phyloP scores from a whole-genome alignment of 2,329 filamentous ascomycete species.

The Pseudogymnoascus sp. region DNA sequence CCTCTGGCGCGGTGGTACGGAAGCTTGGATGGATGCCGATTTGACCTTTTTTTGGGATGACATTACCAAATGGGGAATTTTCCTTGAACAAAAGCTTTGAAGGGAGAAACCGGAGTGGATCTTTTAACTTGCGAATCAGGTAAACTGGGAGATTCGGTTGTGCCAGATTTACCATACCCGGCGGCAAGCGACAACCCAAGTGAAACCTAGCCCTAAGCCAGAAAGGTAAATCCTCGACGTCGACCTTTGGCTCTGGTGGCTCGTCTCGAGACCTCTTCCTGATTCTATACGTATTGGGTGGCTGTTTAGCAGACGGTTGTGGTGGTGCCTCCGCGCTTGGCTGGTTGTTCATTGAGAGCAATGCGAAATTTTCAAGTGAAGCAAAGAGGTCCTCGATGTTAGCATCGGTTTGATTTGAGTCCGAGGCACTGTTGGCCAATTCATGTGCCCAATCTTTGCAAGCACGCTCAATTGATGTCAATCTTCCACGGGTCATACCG shows the following conservation, averaged over 20 bases:
- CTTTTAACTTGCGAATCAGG: not conserved
- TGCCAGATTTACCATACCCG: not conserved
- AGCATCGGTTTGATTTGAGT: not conserved
- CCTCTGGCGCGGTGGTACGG: not conserved
- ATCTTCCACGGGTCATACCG: not conserved
- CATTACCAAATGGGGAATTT: not conserved
- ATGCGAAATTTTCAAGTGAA: not conserved
- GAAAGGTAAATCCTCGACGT: not conserved
- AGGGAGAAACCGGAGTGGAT: not conserved
- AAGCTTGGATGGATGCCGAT: not conserved
- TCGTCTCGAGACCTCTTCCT: not conserved
- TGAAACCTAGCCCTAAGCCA: not conserved
- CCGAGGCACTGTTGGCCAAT: not conserved
- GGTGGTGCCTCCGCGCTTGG: too few relatives aligned
- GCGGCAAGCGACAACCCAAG: not conserved
- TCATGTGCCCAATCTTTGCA: not conserved
- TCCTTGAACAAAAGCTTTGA: not conserved
- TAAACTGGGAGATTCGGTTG: not conserved
- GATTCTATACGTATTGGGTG: not conserved
- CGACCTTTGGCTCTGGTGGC: not conserved
- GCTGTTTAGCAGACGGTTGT: not conserved
- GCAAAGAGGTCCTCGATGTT: not conserved
- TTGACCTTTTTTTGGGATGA: not conserved
- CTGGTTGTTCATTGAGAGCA: not conserved
- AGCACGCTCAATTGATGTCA: not conserved